Percentiles rank a stretch among this genome's conserved stretches.
These are phyloP conservation scores for Capsicum chinense DNA, from an alignment of 257 asterid species.

Conservation along the genomic window DNA sequence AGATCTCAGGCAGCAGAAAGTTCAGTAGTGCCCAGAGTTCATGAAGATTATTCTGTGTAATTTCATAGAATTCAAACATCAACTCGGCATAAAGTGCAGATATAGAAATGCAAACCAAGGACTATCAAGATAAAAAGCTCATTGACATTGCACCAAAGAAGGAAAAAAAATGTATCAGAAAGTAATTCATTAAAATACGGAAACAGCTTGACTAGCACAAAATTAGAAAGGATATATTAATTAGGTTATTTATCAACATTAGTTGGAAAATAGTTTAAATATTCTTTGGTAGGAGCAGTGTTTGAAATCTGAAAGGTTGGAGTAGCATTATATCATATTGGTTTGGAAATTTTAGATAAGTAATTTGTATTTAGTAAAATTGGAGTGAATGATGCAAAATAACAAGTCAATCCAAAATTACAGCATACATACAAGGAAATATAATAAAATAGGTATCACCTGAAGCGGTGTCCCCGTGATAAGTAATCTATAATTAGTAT, in stretches of 20 bases:
- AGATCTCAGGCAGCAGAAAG: slow-evolving; percentile 97
- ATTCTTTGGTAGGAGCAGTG: slow-evolving; percentile 13
- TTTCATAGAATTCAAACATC: slow-evolving; percentile 15
- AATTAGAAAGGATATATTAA: not conserved
- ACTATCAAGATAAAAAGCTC: slow-evolving; percentile 9
- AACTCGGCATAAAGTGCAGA: not conserved
- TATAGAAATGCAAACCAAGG: not conserved
- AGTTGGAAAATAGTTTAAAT: not conserved
- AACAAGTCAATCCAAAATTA: not conserved
- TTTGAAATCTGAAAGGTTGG: slow-evolving; percentile 13
- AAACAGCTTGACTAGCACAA: slow-evolving; percentile 25
- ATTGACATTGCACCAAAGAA: not conserved
- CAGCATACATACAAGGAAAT: not conserved
- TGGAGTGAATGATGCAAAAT: slow-evolving; percentile 9
- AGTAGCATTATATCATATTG: not conserved
- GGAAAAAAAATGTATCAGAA: not conserved
- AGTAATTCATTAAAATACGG: not conserved
- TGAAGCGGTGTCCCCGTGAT: slow-evolving; percentile 99
- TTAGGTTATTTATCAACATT: slow-evolving; percentile 9
- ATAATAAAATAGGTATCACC: slow-evolving; percentile 45
- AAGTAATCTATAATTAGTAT: slow-evolving; percentile 89
- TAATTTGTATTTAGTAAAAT: not conserved
- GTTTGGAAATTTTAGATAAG: not conserved
- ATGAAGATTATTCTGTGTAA: slow-evolving; percentile 95
- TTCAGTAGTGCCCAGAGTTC: slow-evolving; percentile 99